A percentile compares a stretch with the other conserved stretches of the same genome.
phyloP scores from a whole-genome alignment of 306 rosid genomes.

The Pterocarpus santalinus region DNA sequence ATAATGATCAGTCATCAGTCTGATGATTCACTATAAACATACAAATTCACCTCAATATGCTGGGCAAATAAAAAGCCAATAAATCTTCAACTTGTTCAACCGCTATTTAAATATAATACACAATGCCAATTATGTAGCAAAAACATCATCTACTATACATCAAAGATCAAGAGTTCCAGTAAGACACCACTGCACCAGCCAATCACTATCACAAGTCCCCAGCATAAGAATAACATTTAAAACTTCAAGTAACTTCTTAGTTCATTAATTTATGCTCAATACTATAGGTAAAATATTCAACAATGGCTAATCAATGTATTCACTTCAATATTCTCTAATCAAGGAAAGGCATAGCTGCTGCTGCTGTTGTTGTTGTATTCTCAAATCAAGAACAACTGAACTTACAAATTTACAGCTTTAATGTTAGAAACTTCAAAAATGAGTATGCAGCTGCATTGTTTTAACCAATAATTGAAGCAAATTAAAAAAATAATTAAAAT shows the following conservation, averaged over 20 bases:
- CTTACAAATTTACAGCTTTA: slow-evolving; percentile 13
- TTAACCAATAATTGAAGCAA: slow-evolving; percentile 15
- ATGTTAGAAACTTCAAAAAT: slow-evolving; percentile 35
- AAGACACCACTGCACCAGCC: slow-evolving; percentile 3
- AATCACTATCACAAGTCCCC: slow-evolving; percentile 6
- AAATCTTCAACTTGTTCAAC: slow-evolving; percentile 7
- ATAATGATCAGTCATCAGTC: not conserved
- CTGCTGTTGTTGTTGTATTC: not conserved
- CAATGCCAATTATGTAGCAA: not conserved
- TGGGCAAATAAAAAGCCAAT: not conserved
- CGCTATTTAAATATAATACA: not conserved
- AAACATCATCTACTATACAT: not conserved
- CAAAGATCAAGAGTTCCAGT: slow-evolving; percentile 12
- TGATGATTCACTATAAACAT: not conserved
- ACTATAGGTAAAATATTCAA: slow-evolving; percentile 22
- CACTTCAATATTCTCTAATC: slow-evolving; percentile 13
- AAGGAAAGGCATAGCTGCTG: too few relatives aligned
- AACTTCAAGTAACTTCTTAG: slow-evolving; percentile 11
- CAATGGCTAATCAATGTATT: not conserved
- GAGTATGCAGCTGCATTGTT: not conserved
- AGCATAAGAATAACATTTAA: slow-evolving; percentile 6
- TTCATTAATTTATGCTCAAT: slow-evolving; percentile 20
- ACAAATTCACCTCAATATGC: not conserved
- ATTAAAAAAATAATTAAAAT: not conserved
- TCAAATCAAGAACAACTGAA: not conserved